Percentiles rank a stretch among this genome's conserved stretches.
Evolutionary conservation across 176 grass and related monocot species (phyloP).

Genomic region (Triticum dicoccoides): DNA sequence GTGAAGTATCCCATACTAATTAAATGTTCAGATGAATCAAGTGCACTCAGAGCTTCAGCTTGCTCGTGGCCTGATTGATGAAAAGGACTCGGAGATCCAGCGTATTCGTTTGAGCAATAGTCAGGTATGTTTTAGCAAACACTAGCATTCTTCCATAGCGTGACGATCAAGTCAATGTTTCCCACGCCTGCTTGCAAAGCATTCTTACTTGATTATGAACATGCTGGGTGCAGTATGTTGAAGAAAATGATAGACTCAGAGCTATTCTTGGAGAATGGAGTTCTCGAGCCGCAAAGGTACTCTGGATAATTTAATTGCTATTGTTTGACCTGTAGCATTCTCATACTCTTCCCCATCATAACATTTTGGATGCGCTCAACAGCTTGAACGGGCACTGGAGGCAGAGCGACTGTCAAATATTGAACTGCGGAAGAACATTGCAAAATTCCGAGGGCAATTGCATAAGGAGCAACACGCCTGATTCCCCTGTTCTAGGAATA

Average conservation of each 20-base stretch:
- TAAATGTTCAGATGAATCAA: conserved; percentile 86
- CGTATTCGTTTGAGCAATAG: conserved; percentile 77
- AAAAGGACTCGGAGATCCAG: conserved; percentile 80
- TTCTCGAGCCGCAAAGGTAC: conserved; percentile 90
- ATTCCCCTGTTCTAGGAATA: conserved; percentile 10
- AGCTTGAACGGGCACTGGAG: conserved; percentile 93
- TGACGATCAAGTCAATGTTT: background rate
- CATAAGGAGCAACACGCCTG: conserved; percentile 33
- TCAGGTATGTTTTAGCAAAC: conserved; percentile 46
- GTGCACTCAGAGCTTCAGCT: conserved; percentile 85
- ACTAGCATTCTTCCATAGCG: background rate
- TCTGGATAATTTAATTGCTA: background rate
- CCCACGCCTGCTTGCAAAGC: background rate
- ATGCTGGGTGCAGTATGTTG: conserved; percentile 63
- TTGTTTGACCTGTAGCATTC: conserved; percentile 21
- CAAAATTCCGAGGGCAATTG: conserved; percentile 38
- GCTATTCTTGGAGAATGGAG: conserved; percentile 99
- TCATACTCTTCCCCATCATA: conserved; percentile 2
- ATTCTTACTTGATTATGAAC: conserved; percentile 21
- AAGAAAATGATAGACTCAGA: conserved; percentile 98
- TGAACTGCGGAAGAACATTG: conserved; percentile 60
- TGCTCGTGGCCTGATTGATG: conserved; percentile 78
- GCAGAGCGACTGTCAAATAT: conserved; percentile 66
- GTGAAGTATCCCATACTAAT: background rate
- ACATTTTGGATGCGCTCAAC: conserved; percentile 3